Percentiles rank a stretch among this genome's conserved stretches.
phyloP scores from a whole-genome alignment of 1,139 yeast genomes.

The Suhomyces terraborum region DNA sequence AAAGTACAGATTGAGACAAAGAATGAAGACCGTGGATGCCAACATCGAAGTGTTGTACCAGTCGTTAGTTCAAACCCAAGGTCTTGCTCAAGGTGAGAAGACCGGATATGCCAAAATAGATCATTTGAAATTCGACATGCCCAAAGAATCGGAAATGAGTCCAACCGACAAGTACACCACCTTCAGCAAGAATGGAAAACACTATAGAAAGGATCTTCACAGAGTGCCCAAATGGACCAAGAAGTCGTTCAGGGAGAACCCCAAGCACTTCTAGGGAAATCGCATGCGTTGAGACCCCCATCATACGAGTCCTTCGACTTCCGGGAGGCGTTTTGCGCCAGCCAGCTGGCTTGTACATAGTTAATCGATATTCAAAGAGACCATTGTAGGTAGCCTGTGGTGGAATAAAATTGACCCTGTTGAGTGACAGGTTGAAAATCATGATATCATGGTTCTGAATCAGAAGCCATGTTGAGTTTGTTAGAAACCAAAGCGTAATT shows the following conservation, averaged over 20 bases:
- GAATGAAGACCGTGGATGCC: constrained; percentile 79
- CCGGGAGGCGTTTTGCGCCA: constrained; percentile 1
- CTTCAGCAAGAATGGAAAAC: constrained; percentile 70
- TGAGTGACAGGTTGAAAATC: no score
- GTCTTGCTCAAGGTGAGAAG: constrained; percentile 34
- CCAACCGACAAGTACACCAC: constrained; percentile 86
- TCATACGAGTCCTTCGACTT: background rate
- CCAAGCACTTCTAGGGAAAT: constrained; percentile 60
- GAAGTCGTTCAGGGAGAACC: constrained; percentile 76
- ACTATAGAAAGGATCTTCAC: constrained; percentile 88
- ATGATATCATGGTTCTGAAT: no score
- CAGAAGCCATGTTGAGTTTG: no score
- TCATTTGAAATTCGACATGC: constrained; percentile 57
- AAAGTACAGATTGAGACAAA: constrained; percentile 77
- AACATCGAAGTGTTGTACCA: constrained; percentile 70
- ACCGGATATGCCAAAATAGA: constrained; percentile 56
- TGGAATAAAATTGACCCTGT: no score
- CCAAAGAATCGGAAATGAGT: constrained; percentile 79
- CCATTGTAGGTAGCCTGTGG: background rate
- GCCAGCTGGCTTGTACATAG: constrained; percentile 11
- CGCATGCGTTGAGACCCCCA: background rate
- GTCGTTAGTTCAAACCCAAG: constrained; percentile 46
- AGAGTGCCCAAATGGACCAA: constrained; percentile 90
- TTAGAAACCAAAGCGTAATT: no score
- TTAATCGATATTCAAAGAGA: constrained; percentile 1